Conservation (phyloP, 768 basidiomycete genomes). For the Scleroderma citrinum region DNA sequence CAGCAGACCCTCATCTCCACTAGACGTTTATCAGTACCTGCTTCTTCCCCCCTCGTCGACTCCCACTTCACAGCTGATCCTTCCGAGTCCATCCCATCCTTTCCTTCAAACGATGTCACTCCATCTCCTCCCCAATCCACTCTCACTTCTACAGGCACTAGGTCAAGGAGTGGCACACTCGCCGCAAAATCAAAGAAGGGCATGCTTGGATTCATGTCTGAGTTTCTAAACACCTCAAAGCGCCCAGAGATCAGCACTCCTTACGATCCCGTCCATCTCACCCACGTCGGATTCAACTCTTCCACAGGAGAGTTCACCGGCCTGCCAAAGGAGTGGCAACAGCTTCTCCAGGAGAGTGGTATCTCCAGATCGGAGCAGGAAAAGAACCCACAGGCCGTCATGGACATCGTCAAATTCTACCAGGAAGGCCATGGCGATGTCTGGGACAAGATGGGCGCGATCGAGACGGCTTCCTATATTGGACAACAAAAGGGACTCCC, state of each 20-base stretch:
- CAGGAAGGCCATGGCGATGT: slow-evolving; percentile 79
- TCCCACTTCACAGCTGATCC: slow-evolving; percentile 15
- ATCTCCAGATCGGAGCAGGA: slow-evolving; percentile 94
- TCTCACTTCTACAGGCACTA: slow-evolving; percentile 21
- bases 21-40: slow-evolving; percentile 50
- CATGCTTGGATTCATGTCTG: slow-evolving; percentile 57
- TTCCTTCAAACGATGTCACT: slow-evolving; percentile 11
- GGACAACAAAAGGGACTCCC: slow-evolving; percentile 25
- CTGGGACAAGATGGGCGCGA: slow-evolving; percentile 80
- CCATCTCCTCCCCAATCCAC: not conserved
- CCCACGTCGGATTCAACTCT: slow-evolving; percentile 98
- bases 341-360: slow-evolving; percentile 90
- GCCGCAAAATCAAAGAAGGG: slow-evolving; percentile 51
- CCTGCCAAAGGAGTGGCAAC: slow-evolving; percentile 98
- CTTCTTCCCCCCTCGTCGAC: slow-evolving; percentile 22
- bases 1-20: slow-evolving; percentile 33
- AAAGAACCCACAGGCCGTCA: slow-evolving; percentile 95
- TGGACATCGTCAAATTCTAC: slow-evolving; percentile 99
- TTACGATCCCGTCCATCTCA: slow-evolving; percentile 98
- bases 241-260: slow-evolving; percentile 93
- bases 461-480: slow-evolving; percentile 29
- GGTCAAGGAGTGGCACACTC: slow-evolving; percentile 39
- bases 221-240: slow-evolving; percentile 72
- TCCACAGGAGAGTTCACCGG: slow-evolving; percentile 98
- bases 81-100: slow-evolving; percentile 17